Evolutionary conservation across 2,329 filamentous ascomycete species (phyloP), one percentile per base, ranked within the genome.

Genomic region (Stachybotrys chartarum): DNA sequence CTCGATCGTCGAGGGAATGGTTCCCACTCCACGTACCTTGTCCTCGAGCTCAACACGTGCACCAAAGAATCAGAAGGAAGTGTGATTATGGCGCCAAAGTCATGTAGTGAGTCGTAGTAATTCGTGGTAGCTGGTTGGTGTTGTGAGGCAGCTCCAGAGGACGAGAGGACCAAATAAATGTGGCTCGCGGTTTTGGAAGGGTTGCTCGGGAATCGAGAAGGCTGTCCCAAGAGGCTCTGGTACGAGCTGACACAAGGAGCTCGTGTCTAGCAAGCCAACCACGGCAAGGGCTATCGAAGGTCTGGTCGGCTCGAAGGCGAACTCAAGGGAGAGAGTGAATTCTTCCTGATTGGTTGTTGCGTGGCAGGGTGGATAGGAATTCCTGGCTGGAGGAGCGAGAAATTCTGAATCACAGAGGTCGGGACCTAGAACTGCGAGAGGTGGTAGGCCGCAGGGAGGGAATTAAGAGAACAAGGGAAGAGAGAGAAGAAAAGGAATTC

Each of bases 321-420:
- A 53, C 54, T 51, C 55, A 61, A 69, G 66, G 67, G 66, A 68
- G 66, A 61, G 63, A 60, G 61, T 57, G 55, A 57, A 50, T 42
- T 50, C 53, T 57, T 57, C 53, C 57, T 61, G 64, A 62, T 61
- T 61, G 48, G 48, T 50, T 16, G 46, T 16, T 48, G 46, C n/a
- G 48, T 64, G 63, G 61, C 60, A 60, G 58, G 60, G 58, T 58
- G 58, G 62, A 65, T 61, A 66, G 65, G 67, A 72, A 73, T 75
- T 76, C 73, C 70, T 73, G 66, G 35, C 67, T 68, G 68, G 67
- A 66, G 67, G 67, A 66, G 68, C 69, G 69, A 75, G 74, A 74
- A 76, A 77, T 76, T 72, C 17, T 51, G 50, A 51, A 42, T 51
- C 50, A 51, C 48, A 16, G 50, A n/a, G 35, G 14, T 42, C 8